Percentiles rank a stretch among this genome's conserved stretches.
These are phyloP conservation scores for Lactuca saligna DNA, from an alignment of 129 eudicot species.

Conservation along the genomic window DNA sequence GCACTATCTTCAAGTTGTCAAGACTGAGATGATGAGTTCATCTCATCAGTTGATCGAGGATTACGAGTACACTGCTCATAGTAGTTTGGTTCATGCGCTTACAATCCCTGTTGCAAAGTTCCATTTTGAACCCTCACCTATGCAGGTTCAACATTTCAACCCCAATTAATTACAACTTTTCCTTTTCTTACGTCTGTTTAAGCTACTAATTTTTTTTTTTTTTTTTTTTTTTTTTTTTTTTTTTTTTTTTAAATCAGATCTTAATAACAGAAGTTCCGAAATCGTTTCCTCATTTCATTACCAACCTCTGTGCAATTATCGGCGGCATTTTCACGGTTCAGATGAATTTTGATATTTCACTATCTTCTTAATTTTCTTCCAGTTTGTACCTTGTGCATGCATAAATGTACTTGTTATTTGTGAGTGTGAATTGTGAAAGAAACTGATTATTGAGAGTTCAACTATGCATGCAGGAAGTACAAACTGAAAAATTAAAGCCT, in stretches of 20 bases:
- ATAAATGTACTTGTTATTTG: no score
- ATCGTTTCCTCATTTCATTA: conserved; percentile 69
- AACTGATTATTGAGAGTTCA: background rate
- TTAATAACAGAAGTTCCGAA: conserved; percentile 53
- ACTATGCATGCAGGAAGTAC: no score
- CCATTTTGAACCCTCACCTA: conserved; percentile 70
- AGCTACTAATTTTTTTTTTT: background rate
- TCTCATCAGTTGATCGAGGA: conserved; percentile 66
- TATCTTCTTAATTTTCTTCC: background rate
- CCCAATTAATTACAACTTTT: background rate
- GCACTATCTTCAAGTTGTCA: conserved; percentile 80
- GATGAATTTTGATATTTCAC: no score
- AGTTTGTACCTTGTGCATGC: no score
- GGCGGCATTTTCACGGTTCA: conserved; percentile 88
- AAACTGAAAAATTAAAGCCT: no score
- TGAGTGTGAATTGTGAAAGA: background rate
- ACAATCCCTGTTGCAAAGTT: conserved; percentile 67
- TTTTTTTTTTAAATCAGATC: conserved; percentile 39
- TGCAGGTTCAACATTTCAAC: conserved; percentile 55
- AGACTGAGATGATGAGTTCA: conserved; percentile 65
- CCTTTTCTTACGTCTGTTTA: background rate
- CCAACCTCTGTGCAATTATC: conserved; percentile 74
- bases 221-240: conserved; percentile 9
- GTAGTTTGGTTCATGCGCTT: conserved; percentile 69
- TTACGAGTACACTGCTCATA: conserved; percentile 81